Percentiles rank a stretch among this genome's conserved stretches.
These are phyloP conservation scores for Penicillium odoratum DNA, from an alignment of 495 filamentous ascomycete species.

Conservation along the genomic window DNA sequence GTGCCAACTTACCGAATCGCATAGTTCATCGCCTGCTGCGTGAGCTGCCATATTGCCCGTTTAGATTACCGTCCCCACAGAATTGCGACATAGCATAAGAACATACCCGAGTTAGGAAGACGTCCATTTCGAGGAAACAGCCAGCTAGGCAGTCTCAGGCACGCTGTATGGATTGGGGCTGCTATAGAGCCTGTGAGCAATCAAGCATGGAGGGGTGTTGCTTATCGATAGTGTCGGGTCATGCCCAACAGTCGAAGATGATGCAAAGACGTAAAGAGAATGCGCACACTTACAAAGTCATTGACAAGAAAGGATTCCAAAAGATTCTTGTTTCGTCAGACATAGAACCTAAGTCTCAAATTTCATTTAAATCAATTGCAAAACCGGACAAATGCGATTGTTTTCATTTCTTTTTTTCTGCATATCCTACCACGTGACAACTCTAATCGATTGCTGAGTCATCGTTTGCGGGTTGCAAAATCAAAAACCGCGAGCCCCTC, in stretches of 20 bases:
- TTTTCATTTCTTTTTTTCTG: conserved; percentile 3
- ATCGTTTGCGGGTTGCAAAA: conserved; percentile 27
- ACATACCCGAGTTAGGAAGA: conserved; percentile 66
- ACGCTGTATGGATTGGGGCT: conserved; percentile 7
- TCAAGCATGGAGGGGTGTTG: conserved; percentile 27
- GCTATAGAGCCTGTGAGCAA: conserved; percentile 21
- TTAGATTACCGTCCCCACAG: not conserved
- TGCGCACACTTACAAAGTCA: not conserved
- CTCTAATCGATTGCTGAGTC: conserved; percentile 39
- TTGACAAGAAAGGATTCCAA: not conserved
- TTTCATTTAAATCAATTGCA: not conserved
- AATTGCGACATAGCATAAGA: not conserved
- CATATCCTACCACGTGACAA: conserved; percentile 21
- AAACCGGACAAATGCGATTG: not conserved
- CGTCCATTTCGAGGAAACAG: conserved; percentile 63
- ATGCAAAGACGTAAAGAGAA: not conserved
- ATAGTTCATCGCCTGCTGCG: conserved; percentile 87
- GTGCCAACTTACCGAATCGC: conserved; percentile 61
- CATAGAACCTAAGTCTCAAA: not conserved
- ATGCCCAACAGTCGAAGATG: conserved; percentile 11
- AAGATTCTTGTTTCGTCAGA: not conserved
- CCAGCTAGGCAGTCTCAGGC: not conserved
- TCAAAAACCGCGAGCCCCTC: conserved; percentile 28
- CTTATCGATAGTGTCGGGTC: conserved; percentile 41
- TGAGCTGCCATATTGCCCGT: conserved; percentile 47